Conservation (phyloP, 2,329 filamentous ascomycete species). For the Cryphonectria japonica region DNA sequence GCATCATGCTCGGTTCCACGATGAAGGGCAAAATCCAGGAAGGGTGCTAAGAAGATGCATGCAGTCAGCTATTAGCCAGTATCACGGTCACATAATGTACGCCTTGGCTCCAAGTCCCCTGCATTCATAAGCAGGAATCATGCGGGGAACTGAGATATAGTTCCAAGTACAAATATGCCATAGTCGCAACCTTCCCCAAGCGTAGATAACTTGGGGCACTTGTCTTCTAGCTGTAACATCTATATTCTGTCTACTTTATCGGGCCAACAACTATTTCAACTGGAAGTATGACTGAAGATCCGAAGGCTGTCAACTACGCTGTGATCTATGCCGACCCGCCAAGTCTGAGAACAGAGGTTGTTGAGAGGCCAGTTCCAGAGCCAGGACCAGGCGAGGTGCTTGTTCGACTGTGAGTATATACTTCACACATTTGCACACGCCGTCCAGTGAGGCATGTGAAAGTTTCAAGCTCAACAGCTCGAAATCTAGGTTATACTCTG, state of each 20-base stretch:
- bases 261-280: background rate
- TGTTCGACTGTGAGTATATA: background rate
- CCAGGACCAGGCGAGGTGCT: constrained; percentile 14
- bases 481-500: background rate
- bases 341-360: constrained; percentile 4
- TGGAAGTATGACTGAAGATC: background rate
- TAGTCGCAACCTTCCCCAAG: background rate
- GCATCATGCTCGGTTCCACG: background rate
- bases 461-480: background rate
- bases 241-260: background rate
- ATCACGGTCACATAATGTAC: background rate
- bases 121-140: background rate
- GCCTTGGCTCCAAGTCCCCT: background rate
- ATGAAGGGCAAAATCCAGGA: background rate
- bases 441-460: background rate
- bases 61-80: background rate
- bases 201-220: background rate
- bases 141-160: background rate
- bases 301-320: background rate
- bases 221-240: background rate
- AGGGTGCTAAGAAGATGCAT: background rate
- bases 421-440: background rate
- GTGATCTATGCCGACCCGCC: constrained; percentile 10
- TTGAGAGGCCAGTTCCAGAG: constrained; percentile 1
- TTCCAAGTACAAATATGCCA: background rate